phyloP scores from a whole-genome alignment of 2,329 filamentous ascomycete species.

The Blastomyces gilchristii region DNA sequence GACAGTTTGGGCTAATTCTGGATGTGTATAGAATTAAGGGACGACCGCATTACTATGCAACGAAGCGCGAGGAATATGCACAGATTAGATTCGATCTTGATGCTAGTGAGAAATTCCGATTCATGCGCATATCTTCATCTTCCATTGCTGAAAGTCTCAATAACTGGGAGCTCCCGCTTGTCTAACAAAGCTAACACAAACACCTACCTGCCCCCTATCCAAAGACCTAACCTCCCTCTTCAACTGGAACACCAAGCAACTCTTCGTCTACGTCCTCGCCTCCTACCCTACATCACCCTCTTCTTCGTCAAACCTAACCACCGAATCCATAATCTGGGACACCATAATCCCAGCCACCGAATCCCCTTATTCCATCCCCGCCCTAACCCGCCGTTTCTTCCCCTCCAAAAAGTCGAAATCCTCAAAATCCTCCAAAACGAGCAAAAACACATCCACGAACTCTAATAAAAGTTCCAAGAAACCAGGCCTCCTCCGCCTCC shows the following conservation, averaged over 20 bases:
- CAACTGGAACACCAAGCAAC: constrained; percentile 98
- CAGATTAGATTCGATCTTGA: constrained; percentile 88
- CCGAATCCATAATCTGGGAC: constrained; percentile 36
- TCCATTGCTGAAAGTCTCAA: not conserved
- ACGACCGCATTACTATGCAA: constrained; percentile 88
- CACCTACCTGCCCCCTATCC: not conserved
- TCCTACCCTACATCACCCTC: constrained; percentile 45
- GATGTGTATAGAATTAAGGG: constrained; percentile 59
- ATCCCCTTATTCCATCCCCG: constrained; percentile 34
- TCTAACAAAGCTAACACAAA: not conserved
- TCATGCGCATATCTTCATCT: not conserved
- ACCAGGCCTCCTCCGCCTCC: constrained; percentile 60
- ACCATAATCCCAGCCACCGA: constrained; percentile 66
- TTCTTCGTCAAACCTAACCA: constrained; percentile 33
- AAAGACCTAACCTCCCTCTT: constrained; percentile 79
- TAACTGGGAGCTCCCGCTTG: too few species aligned
- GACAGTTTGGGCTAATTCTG: not conserved
- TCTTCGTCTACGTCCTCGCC: constrained; percentile 93
- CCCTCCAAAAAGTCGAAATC: constrained; percentile 14
- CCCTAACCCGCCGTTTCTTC: constrained; percentile 30
- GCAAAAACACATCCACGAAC: constrained; percentile 12
- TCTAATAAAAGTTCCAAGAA: constrained; percentile 15
- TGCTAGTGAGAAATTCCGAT: constrained; percentile 43
- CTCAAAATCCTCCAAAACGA: constrained; percentile 15
- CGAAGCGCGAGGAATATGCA: constrained; percentile 90